Conservation (phyloP, 306 rosid species). For the peach (Prunus persica) region Prunus_persica_NCBIv2 NC_034015.1:22130001-22130500, state of each 20-base stretch:
- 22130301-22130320: conserved; percentile 6
- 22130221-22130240: conserved; percentile 23
- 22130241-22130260: not conserved
- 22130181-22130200: conserved; percentile 26
- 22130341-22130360: conserved; percentile 18
- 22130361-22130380: conserved; percentile 14
- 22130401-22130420: conserved; percentile 13
- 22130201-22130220: conserved; percentile 21
- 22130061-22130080: not conserved
- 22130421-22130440: conserved; percentile 27
- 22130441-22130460: conserved; percentile 9
- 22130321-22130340: conserved; percentile 26
- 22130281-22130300: conserved; percentile 24
- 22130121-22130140: not conserved
- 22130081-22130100: not conserved
- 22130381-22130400: conserved; percentile 33
- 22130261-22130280: conserved; percentile 17
- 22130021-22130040: not conserved
- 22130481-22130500: conserved; percentile 19
- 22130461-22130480: conserved; percentile 13
- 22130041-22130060: not conserved
- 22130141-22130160: not conserved
- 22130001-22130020: not conserved
- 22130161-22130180: conserved; percentile 27
- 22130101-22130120: not conserved